Evolutionary conservation across 2,329 filamentous ascomycete genomes (phyloP), one percentile per base, ranked within the genome.

Genomic region (Paracoccidioides lutzii): DNA sequence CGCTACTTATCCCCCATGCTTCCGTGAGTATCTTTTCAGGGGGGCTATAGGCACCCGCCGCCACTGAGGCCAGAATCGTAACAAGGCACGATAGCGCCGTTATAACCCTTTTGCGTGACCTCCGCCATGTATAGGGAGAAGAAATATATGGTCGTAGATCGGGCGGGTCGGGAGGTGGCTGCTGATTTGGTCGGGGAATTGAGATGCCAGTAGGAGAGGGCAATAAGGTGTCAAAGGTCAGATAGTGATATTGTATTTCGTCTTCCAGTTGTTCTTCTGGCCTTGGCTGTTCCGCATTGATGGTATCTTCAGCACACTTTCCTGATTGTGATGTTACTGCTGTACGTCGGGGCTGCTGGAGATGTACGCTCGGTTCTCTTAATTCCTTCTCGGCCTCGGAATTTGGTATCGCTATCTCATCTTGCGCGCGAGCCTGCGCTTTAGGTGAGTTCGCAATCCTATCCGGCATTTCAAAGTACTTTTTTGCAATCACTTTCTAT

Each of bases 11-110:
- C 3, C 78, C 69, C 71, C 87, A 88, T 64, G 87, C 80, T 1
- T 73, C 68, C 0, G 78, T 78, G 75, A 95, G 83, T 54, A 87
- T 78, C 4, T 69, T 69, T 0, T 83, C 74, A 0, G 87, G 81
- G 0, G 88, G 84, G 5, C 84, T 85, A 69, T 93, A 93, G 2
- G 88, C 80, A 3, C 90, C 90, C 0, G 90, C 87, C 0, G 85
- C 81, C 68, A 90, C 94, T 5, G 88, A 89, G 0, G 89, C 88
- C 52, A 90, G 71, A 22, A 82, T 78, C 0, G 89, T 94, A 1
- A 87, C 88, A 5, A 82, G 69, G 66, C 87, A 94, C 7, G 86
- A 88, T 10, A 95, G 76, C 64, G 78, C 79, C 7, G 91, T 81
- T 62, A 87, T 82, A 57, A 87, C 68, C 30, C 76, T 77, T 67